Base-by-base conservation (phyloP, 306 rosid genomes). In the Astragalus glycyphyllos region DNA sequence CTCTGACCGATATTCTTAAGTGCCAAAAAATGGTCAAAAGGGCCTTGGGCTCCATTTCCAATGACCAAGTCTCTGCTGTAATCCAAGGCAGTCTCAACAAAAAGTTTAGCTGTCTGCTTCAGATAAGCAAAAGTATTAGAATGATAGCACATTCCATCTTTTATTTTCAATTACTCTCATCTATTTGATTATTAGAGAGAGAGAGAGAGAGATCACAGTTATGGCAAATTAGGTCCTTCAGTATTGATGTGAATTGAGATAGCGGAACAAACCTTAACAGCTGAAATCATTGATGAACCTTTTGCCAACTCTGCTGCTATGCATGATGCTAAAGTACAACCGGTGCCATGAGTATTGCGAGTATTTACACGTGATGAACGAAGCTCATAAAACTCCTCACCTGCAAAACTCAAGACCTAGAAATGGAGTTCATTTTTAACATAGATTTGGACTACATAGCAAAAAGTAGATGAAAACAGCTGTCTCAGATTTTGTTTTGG, bases 221-320 rank as follows among this genome's bases (percentile, higher is more conserved):
- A 20, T 13, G 47, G 34, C 31, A 64, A 65, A 66, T 23, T 54
- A 62, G 69, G 50, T 59, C 54, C 58, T 49, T 17, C 12, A 50
- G 15, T 51, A 74, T 34, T 68, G 29, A 11, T 47, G 65, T 10
- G 40, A 66, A 67, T 5, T 31, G 45, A 73, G 80, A 81, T 41
- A 66, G 70, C 34, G 47, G 77, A 68, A 65, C 70, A 65, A 31
- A 90, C 98, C 98, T 86, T 87, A 45, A 90, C 85, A 45, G 96
- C 90, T 32, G 82, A 62, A 48, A 88, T 87, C 90, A 93, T 83
- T 49, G 96, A 83, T 65, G 84, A 88, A 71, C 97, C 97, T 77
- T 93, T 93, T 5, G 98, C 96, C 81, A 89, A 77, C 81, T 93
- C 98, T 81, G 98, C 96, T 69, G 98, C 94, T 13, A 93, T 87